Conservation (phyloP, 257 asterid species). For the Solanum bukasovii region DNA sequence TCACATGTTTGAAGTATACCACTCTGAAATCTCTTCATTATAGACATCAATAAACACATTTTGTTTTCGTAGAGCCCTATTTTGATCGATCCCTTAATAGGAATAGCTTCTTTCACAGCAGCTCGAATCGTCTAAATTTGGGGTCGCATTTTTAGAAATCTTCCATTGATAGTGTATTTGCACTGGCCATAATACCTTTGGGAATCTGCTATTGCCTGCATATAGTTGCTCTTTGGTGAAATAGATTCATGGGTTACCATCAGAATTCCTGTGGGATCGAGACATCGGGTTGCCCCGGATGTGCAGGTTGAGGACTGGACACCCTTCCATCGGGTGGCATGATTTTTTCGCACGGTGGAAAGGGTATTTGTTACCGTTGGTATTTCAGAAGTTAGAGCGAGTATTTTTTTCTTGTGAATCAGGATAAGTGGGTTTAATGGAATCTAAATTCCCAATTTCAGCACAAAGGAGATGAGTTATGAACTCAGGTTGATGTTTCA, state of each 20-base stretch:
- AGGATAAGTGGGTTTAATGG: background rate
- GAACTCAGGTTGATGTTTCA: background rate
- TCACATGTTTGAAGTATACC: background rate
- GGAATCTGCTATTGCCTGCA: background rate
- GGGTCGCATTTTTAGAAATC: background rate
- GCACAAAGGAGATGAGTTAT: background rate
- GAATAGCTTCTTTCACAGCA: background rate
- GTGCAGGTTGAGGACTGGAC: background rate
- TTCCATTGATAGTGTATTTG: background rate
- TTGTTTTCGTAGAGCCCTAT: background rate
- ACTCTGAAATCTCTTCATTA: background rate
- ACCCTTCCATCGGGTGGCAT: background rate
- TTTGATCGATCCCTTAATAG: background rate
- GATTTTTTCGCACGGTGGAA: background rate
- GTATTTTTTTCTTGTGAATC: background rate
- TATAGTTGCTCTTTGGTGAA: background rate
- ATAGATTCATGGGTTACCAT: background rate
- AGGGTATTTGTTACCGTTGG: background rate
- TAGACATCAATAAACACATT: background rate
- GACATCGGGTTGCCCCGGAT: background rate
- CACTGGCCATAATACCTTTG: background rate
- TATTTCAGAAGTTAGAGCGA: background rate
- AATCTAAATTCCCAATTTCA: background rate
- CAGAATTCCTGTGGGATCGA: background rate
- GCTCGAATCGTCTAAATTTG: background rate